Percentiles rank a stretch among this genome's conserved stretches.
phyloP scores from a whole-genome alignment of 192 early-diverging fungal genomes.

The Coemansia reversa region DNA sequence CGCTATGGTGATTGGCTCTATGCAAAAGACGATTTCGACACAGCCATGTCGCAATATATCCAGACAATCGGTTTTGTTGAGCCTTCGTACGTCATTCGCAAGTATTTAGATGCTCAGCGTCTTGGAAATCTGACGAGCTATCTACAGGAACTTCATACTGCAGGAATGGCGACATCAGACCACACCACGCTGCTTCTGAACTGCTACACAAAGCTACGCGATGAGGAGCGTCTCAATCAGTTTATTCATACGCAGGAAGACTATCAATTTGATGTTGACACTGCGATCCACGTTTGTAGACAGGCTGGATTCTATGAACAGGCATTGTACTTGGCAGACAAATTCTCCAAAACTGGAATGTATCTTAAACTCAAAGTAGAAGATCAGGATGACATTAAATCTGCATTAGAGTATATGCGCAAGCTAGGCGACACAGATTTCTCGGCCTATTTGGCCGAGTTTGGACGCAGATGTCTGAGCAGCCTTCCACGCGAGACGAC shows the following conservation, averaged over 20 bases:
- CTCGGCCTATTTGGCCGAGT: constrained; percentile 39
- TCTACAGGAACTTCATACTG: constrained; percentile 85
- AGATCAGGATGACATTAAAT: constrained; percentile 77
- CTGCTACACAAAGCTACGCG: constrained; percentile 95
- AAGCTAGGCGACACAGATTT: constrained; percentile 39
- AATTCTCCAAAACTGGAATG: constrained; percentile 77
- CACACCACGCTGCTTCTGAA: constrained; percentile 96
- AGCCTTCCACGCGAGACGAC: constrained; percentile 47
- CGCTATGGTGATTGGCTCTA: constrained; percentile 96
- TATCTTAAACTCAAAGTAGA: constrained; percentile 90
- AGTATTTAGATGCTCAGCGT: constrained; percentile 93
- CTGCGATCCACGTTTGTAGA: constrained; percentile 89
- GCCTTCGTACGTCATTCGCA: constrained; percentile 94
- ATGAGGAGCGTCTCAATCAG: constrained; percentile 77
- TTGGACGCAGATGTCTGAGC: constrained; percentile 45
- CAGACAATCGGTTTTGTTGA: constrained; percentile 90
- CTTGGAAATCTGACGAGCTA: constrained; percentile 87
- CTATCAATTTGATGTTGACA: constrained; percentile 89
- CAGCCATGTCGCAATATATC: constrained; percentile 89
- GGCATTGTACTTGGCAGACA: constrained; percentile 86
- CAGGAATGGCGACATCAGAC: constrained; percentile 83
- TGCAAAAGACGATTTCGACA: constrained; percentile 81
- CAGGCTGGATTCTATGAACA: constrained; percentile 88
- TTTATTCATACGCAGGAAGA: constrained; percentile 83
- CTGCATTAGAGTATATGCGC: constrained; percentile 76